Base-by-base conservation (phyloP, 495 filamentous ascomycete species). In the Penicillium soppii region DNA sequence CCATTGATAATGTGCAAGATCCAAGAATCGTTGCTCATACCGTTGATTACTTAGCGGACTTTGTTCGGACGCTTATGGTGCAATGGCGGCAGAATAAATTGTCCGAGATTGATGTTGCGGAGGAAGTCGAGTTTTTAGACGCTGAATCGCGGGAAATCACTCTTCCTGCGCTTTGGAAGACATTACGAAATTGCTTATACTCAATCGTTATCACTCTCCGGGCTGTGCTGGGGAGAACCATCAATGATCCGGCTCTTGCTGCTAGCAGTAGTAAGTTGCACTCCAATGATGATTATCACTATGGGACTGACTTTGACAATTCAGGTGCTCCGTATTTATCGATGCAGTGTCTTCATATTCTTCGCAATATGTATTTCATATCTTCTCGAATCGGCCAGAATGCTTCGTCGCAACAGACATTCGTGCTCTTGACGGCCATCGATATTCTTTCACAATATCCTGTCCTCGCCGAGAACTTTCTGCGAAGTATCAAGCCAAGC, bases 11-110 rank as follows among this genome's bases (percentile, higher is more conserved):
- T 52, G 79, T 82, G 3, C 71, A 65, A 2, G 76, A 91, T 55
- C 65, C 84, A 0, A 67, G 69, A 45, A 66, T 85, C 0, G 75
- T 96, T 10, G 73, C 87, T 32, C 78, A 75, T 27, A 76, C 83
- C 20, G 74, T 94, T n/a, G 87, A 91, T 53, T 80, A 88, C 48
- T 62, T 97, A 21, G 71, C 82, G 5, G 75, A 72, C 9, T 95
- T 98, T 58, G 78, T 86, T 7, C 76, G 82, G 22, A 85, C 77
- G 3, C 60, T 98, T 19, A 73, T 85, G 43, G 76, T 84, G n/a
- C 85, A 90, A 60, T 98, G 94, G 94, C 81, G 85, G 43, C 81
- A 83, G 52, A 94, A 85, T 65, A 90, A 90, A 56, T 75, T 98
- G 27, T 95, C 88, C 1, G 84, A 89, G 51, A 77, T 97, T 43